Evolutionary conservation across 345 rosid species (phyloP), one percentile per base, ranked within the genome.

Genomic region (Pistacia vera): DNA sequence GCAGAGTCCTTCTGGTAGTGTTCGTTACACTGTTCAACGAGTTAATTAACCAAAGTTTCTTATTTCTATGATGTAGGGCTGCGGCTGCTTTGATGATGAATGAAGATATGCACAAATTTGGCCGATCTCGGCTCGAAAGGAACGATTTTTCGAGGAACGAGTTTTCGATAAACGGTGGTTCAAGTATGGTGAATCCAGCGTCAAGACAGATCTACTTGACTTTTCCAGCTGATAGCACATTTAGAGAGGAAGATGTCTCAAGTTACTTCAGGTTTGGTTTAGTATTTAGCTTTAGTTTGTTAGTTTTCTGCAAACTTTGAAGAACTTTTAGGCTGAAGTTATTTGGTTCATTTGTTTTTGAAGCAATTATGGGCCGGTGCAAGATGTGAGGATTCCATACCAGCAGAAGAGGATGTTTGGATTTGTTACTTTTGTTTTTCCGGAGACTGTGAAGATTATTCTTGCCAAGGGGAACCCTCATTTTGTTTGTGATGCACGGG

Each of bases 351-450:
- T 61, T 80, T 28, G 25, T 52, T 75, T 7, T 81, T 81, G 57
- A 72, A 90, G 97, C 72, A 88, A 81, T 55, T 92, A 88, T 75
- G 98, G 98, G 75, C 97, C 97, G n/a, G 98, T 93, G 62, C 98
- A 93, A 88, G 98, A 93, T 83, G 98, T 93, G 84, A 90, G 98
- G 80, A 93, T 93, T 72, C 97, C 97, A 36, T 93, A 88, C 76
- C 97, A 93, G 86, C 98, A 93, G 85, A 93, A 93, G 92, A 87
- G 98, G 80, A 93, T 93, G 98, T 93, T 93, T 81, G 98, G 98
- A 4, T 93, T 93, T 83, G 98, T 93, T 58, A 90, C 97, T 58
- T 93, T 93, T 59, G 88, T 92, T 63, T 90, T 88, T 78, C 89
- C 98, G n/a, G 98, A 92, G 67, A 93, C 98, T 2, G 98, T 93